Conservation (phyloP, 345 rosid species). For the Brassica incana region DNA sequence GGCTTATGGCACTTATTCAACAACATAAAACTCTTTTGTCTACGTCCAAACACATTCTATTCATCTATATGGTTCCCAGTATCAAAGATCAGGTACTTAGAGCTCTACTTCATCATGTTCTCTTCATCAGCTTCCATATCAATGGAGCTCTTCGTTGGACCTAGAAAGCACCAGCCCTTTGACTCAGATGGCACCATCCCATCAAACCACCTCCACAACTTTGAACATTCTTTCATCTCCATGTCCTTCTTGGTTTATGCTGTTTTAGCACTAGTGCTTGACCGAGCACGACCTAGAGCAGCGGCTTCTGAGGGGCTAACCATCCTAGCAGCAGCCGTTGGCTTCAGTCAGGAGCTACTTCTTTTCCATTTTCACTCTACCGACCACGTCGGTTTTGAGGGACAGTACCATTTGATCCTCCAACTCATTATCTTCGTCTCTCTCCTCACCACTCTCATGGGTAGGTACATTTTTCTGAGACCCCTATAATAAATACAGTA, state of each 20-base stretch:
- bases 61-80: conserved; percentile 67
- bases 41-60: conserved; percentile 48
- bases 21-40: conserved; percentile 35
- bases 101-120: conserved; percentile 59
- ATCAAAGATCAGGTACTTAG: conserved; percentile 48
- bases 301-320: neutral
- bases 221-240: neutral
- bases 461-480: neutral
- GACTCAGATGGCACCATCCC: conserved; percentile 45
- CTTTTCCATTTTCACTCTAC: neutral
- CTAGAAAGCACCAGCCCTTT: conserved; percentile 36
- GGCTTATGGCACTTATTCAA: conserved; percentile 75
- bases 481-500: neutral
- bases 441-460: neutral
- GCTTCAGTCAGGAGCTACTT: neutral
- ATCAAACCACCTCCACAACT: conserved; percentile 7
- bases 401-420: neutral
- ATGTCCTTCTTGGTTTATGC: neutral
- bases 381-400: neutral
- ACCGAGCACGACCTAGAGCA: neutral
- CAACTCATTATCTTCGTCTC: neutral
- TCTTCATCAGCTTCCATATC: conserved; percentile 47
- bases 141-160: conserved; percentile 53
- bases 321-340: neutral
- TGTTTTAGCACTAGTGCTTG: neutral